phyloP scores from a whole-genome alignment of 345 rosid species.

The Physaria fendleri region DNA sequence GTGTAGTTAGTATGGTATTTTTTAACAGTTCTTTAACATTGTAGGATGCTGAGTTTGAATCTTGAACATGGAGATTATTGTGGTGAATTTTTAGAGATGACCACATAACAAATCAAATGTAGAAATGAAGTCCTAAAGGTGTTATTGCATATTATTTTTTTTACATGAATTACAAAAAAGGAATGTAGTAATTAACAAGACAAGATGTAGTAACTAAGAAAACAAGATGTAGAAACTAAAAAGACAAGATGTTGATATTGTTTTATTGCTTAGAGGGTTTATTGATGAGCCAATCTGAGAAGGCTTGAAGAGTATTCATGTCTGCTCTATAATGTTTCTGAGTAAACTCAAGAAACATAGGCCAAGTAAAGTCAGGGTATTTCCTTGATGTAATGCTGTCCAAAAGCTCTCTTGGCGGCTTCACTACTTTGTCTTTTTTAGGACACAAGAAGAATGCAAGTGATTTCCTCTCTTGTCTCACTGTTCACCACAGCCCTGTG shows the following conservation, averaged over 20 bases:
- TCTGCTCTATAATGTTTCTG: slow-evolving; percentile 88
- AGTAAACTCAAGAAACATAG: slow-evolving; percentile 69
- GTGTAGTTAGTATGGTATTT: too few relatives aligned
- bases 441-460: slow-evolving; percentile 96
- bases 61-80: too few relatives aligned
- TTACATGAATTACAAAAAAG: slow-evolving; percentile 1
- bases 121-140: background rate
- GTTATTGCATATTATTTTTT: slow-evolving; percentile 11
- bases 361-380: slow-evolving; percentile 89
- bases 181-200: too few relatives aligned
- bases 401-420: slow-evolving; percentile 70
- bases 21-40: too few relatives aligned
- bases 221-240: slow-evolving; percentile 7
- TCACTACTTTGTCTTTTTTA: slow-evolving; percentile 60
- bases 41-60: too few relatives aligned
- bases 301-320: slow-evolving; percentile 71
- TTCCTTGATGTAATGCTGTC: slow-evolving; percentile 44
- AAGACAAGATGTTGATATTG: background rate
- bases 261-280: slow-evolving; percentile 3
- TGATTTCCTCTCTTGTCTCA: slow-evolving; percentile 75
- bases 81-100: too few relatives aligned
- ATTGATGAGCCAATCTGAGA: slow-evolving; percentile 46
- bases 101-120: background rate
- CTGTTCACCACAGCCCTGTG: slow-evolving; percentile 95
- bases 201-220: too few relatives aligned